Percentiles rank a stretch among this genome's conserved stretches.
phyloP scores from a whole-genome alignment of 768 basidiomycete genomes.

The Xanthoconium stramineum region DNA sequence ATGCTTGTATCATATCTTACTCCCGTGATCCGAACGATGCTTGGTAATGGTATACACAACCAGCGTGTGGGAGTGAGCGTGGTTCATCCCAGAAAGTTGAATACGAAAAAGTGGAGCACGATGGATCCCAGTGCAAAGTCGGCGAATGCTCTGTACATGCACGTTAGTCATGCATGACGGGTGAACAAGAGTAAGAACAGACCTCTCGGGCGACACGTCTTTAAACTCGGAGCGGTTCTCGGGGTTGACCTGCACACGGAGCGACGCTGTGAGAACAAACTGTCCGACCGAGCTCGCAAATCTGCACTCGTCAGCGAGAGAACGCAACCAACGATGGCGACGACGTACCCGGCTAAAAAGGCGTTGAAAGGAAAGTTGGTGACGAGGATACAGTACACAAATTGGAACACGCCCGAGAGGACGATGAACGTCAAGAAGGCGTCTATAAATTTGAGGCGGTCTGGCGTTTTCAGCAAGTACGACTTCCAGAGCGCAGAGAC shows the following conservation, averaged over 20 bases:
- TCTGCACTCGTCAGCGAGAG: conserved; percentile 39
- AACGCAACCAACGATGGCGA: neutral
- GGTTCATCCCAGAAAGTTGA: conserved; percentile 89
- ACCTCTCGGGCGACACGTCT: conserved; percentile 92
- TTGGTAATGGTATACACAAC: neutral
- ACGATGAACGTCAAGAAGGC: conserved; percentile 89
- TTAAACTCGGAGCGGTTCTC: conserved; percentile 81
- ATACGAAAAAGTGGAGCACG: conserved; percentile 96
- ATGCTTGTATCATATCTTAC: conserved; percentile 12
- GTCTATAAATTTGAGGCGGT: conserved; percentile 92
- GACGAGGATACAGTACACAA: conserved; percentile 86
- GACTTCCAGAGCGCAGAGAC: conserved; percentile 66
- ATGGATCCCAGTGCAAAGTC: conserved; percentile 96
- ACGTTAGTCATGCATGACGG: neutral
- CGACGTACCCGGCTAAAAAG: conserved; percentile 86
- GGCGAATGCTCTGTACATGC: conserved; percentile 77
- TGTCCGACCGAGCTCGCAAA: conserved; percentile 94
- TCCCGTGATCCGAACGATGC: neutral
- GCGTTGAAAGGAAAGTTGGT: conserved; percentile 97
- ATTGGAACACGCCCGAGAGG: conserved; percentile 86
- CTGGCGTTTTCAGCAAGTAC: conserved; percentile 73
- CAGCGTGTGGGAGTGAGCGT: neutral
- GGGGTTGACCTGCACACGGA: conserved; percentile 91
- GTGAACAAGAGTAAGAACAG: conserved; percentile 25
- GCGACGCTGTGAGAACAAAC: conserved; percentile 90